A percentile compares a stretch with the other conserved stretches of the same genome.
phyloP scores from a whole-genome alignment of 2,329 filamentous ascomycete genomes.

The Endothia cerciana region DNA sequence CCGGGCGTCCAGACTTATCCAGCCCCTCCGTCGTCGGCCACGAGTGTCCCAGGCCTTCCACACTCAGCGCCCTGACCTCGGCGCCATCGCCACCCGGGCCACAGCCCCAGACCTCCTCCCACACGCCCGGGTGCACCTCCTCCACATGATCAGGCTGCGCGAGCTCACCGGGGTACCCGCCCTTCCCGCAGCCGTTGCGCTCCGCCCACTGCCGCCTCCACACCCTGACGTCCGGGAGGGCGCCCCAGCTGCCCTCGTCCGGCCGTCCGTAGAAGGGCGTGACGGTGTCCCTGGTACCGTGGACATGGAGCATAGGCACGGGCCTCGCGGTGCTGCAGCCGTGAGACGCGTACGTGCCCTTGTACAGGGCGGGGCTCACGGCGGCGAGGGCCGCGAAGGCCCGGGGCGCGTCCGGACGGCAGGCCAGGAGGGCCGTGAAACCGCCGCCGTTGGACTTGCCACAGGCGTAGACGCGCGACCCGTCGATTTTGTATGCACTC shows the following conservation, averaged over 20 bases:
- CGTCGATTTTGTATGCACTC: constrained; percentile 31
- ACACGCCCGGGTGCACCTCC: constrained; percentile 30
- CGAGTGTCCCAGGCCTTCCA: constrained; percentile 31
- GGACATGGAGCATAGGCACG: constrained; percentile 30
- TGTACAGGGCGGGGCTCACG: constrained; percentile 32
- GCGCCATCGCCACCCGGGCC: constrained; percentile 18
- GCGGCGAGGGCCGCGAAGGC: constrained; percentile 31
- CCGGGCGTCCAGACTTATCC: constrained; percentile 27
- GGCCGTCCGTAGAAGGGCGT: constrained; percentile 30
- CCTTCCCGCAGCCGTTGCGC: constrained; percentile 28
- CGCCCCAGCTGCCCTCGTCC: constrained; percentile 27
- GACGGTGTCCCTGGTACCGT: constrained; percentile 30
- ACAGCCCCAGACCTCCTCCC: constrained; percentile 32
- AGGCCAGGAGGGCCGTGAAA: constrained; percentile 31
- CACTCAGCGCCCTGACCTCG: constrained; percentile 30
- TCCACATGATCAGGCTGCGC: constrained; percentile 24
- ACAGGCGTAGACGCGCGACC: constrained; percentile 31
- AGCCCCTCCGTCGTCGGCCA: constrained; percentile 31
- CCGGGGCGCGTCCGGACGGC: constrained; percentile 30
- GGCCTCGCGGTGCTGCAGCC: constrained; percentile 29
- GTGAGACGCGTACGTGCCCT: constrained; percentile 30
- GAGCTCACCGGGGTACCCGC: constrained; percentile 26
- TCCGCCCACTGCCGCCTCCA: constrained; percentile 32
- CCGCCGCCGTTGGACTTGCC: constrained; percentile 33
- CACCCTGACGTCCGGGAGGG: constrained; percentile 30